Percentiles rank a stretch among this genome's conserved stretches.
phyloP scores from a whole-genome alignment of 169 alveolate genomes.

The Hammondia hammondi region DNA sequence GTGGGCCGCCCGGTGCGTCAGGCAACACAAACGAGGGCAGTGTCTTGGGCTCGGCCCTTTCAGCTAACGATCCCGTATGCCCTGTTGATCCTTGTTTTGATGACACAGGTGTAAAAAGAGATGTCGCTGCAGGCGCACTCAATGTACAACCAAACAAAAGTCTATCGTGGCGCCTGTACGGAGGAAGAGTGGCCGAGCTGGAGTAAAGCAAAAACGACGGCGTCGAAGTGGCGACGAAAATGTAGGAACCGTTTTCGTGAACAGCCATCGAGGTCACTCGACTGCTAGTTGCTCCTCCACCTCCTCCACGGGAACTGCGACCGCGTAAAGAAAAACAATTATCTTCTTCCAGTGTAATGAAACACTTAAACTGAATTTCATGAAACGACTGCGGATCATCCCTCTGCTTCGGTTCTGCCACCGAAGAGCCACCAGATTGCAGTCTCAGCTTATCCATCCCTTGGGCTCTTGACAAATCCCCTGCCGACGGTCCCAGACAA shows the following conservation, averaged over 20 bases:
- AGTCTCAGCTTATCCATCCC: too few relatives aligned
- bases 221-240: not conserved
- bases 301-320: slow-evolving; percentile 1
- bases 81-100: not conserved
- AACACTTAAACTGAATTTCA: too few relatives aligned
- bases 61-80: not conserved
- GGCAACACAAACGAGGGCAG: not conserved
- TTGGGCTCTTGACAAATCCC: too few relatives aligned
- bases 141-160: slow-evolving; percentile 11
- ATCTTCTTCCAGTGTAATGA: not conserved
- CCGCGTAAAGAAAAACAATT: not conserved
- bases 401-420: too few relatives aligned
- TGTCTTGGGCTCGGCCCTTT: not conserved
- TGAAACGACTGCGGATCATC: too few relatives aligned
- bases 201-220: slow-evolving; percentile 26
- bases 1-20: not conserved
- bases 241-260: slow-evolving; percentile 4
- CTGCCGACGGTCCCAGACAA: too few relatives aligned
- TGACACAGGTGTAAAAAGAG: not conserved
- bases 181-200: not conserved
- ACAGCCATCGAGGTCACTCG: slow-evolving; percentile 27
- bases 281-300: not conserved
- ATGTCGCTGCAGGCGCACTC: not conserved
- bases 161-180: slow-evolving; percentile 6
- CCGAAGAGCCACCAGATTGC: too few relatives aligned